A percentile compares a stretch with the other conserved stretches of the same genome.
Evolutionary conservation across 352 stramenopile species (phyloP).

Genomic region (Phytophthora fragariae): DNA sequence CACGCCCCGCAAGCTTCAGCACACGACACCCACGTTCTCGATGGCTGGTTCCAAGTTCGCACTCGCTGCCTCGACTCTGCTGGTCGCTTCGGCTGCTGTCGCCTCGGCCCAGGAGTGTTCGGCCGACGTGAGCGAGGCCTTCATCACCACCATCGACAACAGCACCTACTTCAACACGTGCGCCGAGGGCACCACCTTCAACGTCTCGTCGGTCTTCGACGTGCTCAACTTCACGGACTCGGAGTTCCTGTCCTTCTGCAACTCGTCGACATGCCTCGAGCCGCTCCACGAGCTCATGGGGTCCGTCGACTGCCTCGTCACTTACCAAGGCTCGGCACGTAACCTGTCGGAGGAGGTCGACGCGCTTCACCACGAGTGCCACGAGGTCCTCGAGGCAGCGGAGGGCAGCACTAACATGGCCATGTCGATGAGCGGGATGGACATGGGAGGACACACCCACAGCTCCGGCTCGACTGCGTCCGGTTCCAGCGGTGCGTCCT

Average conservation of each 20-base stretch:
- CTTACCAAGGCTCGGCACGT: slow-evolving; percentile 46
- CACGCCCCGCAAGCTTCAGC: background rate
- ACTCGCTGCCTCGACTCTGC: slow-evolving; percentile 29
- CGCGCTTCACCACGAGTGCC: slow-evolving; percentile 60
- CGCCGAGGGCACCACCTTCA: slow-evolving; percentile 56
- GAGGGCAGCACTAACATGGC: slow-evolving; percentile 7
- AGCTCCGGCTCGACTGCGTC: slow-evolving; percentile 12
- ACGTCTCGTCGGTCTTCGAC: slow-evolving; percentile 55
- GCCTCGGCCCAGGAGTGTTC: slow-evolving; percentile 43
- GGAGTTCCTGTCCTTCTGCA: slow-evolving; percentile 67
- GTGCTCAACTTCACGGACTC: slow-evolving; percentile 50
- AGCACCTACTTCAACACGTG: slow-evolving; percentile 63
- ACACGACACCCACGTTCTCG: slow-evolving; percentile 2
- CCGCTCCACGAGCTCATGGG: slow-evolving; percentile 64
- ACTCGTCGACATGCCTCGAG: slow-evolving; percentile 59
- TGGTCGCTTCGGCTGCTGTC: slow-evolving; percentile 29
- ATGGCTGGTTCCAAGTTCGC: slow-evolving; percentile 31
- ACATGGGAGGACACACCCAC: slow-evolving; percentile 25
- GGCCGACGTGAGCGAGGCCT: slow-evolving; percentile 39
- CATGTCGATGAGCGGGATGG: slow-evolving; percentile 35
- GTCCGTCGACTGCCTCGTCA: slow-evolving; percentile 52
- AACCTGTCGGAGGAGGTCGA: slow-evolving; percentile 53
- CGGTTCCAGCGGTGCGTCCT: slow-evolving; percentile 22
- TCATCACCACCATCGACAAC: slow-evolving; percentile 56
- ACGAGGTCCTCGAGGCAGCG: slow-evolving; percentile 37